Conservation (phyloP, 805 yeast species). For the Clavispora asparagi region DNA sequence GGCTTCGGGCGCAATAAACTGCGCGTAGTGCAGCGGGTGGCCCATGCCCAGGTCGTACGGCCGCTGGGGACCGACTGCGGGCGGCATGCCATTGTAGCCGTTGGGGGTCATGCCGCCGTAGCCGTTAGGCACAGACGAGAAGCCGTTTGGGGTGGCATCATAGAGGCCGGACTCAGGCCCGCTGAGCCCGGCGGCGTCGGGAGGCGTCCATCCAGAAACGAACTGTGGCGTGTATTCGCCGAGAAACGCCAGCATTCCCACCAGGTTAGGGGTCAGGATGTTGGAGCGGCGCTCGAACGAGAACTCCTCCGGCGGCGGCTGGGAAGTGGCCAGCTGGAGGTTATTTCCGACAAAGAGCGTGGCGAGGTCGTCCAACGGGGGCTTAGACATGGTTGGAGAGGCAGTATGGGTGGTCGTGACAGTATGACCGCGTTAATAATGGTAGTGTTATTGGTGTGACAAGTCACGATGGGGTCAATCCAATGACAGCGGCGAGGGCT, state of each 20-base stretch:
- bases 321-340: conserved; percentile 18
- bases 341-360: conserved; percentile 38
- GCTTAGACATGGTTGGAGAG: neutral
- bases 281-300: conserved; percentile 2
- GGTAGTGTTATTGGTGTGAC: no score
- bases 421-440: no score
- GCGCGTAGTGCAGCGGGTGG: conserved; percentile 25
- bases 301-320: conserved; percentile 6
- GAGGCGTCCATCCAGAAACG: neutral
- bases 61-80: conserved; percentile 11
- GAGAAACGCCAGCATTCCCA: neutral
- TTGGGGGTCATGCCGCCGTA: neutral
- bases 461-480: no score
- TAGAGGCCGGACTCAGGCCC: neutral
- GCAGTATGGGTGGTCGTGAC: no score
- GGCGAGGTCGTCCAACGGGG: conserved; percentile 33
- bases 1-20: conserved; percentile 22
- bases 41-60: conserved; percentile 7
- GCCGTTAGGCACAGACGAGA: neutral
- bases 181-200: neutral
- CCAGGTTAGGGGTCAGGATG: neutral
- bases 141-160: neutral
- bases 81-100: neutral
- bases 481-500: no score
- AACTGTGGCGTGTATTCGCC: neutral